Percentiles rank a stretch among this genome's conserved stretches.
These are phyloP conservation scores for Corrigiola litoralis DNA, from an alignment of 179 eudicot species.

Conservation along the genomic window DNA sequence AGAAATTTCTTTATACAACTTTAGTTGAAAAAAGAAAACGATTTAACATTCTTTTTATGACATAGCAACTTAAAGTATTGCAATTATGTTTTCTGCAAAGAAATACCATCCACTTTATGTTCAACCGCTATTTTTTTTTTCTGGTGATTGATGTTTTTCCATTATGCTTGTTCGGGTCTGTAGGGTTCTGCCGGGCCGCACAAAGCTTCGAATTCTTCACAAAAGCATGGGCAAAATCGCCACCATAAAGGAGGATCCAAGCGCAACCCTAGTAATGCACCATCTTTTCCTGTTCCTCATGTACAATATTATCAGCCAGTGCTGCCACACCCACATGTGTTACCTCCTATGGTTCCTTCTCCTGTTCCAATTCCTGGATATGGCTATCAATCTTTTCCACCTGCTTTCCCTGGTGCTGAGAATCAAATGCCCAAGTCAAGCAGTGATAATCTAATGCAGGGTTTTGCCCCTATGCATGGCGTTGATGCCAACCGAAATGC, in stretches of 20 bases:
- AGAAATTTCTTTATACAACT: no score
- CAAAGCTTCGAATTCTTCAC: slow-evolving; percentile 47
- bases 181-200: slow-evolving; percentile 49
- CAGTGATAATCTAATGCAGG: slow-evolving; percentile 41
- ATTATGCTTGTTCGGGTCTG: slow-evolving; percentile 4
- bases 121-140: background rate
- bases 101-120: background rate
- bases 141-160: background rate
- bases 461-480: slow-evolving; percentile 43
- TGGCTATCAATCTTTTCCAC: slow-evolving; percentile 49
- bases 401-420: slow-evolving; percentile 46
- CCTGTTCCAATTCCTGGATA: slow-evolving; percentile 51
- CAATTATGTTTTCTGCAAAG: background rate
- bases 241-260: slow-evolving; percentile 53
- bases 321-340: slow-evolving; percentile 53
- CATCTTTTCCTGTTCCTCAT: slow-evolving; percentile 51
- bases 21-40: no score
- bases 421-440: slow-evolving; percentile 39
- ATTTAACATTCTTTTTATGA: no score
- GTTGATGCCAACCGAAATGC: slow-evolving; percentile 32
- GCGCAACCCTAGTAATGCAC: slow-evolving; percentile 45
- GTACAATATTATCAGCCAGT: slow-evolving; percentile 62
- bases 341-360: slow-evolving; percentile 52
- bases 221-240: slow-evolving; percentile 45
- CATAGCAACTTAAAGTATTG: no score